Percentiles rank a stretch among this genome's conserved stretches.
Conservation (phyloP, 2,329 filamentous ascomycete genomes). For the Fusarium duplospermum region DNA sequence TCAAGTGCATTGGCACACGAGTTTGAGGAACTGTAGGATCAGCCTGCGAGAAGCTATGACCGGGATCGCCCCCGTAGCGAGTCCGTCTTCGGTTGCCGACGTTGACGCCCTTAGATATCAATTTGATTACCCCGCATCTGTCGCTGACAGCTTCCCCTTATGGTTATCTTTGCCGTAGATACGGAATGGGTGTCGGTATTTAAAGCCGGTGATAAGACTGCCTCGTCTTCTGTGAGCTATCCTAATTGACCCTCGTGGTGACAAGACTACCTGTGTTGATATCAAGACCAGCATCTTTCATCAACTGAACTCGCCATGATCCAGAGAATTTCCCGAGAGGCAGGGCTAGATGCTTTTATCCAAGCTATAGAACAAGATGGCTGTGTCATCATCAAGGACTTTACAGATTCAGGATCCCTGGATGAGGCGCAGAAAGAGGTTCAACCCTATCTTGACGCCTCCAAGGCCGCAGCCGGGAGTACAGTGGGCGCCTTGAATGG, state of each 20-base stretch:
- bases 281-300: background rate
- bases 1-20: background rate
- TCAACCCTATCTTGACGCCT: slow-evolving; percentile 29
- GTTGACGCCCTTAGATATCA: background rate
- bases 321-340: slow-evolving; percentile 19
- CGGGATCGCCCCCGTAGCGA: background rate
- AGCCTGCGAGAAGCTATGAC: background rate
- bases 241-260: background rate
- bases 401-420: slow-evolving; percentile 16
- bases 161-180: background rate
- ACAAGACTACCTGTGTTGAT: background rate
- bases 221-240: background rate
- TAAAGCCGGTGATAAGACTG: background rate
- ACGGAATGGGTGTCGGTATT: background rate
- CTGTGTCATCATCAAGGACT: slow-evolving; percentile 28
- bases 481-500: slow-evolving; percentile 44
- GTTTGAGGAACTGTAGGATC: background rate
- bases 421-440: slow-evolving; percentile 18
- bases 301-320: slow-evolving; percentile 1
- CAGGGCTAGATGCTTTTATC: slow-evolving; percentile 22
- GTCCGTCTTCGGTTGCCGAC: background rate
- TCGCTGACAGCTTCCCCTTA: background rate
- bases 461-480: slow-evolving; percentile 27
- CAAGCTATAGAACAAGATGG: slow-evolving; percentile 24
- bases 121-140: background rate